Evolutionary conservation across 2,329 filamentous ascomycete species (phyloP), one percentile per base, ranked within the genome.

Genomic region (Corinectria fuckeliana): DNA sequence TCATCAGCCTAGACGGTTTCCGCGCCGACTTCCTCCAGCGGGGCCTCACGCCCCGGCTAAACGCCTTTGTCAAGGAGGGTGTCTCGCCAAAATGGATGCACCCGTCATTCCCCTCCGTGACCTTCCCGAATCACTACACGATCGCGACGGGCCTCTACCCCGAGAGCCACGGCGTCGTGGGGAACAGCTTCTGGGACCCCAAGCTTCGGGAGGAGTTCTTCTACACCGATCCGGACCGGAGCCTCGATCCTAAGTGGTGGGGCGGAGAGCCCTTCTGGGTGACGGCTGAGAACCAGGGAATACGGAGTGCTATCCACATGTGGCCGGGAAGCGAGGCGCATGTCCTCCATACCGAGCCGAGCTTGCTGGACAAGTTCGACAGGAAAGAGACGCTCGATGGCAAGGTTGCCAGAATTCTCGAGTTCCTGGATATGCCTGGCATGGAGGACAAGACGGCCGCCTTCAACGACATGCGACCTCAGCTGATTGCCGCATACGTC

Each of bases 281-380:
- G 23, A 96, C 94, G 1, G 94, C 94, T 5, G 95, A 98, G 78
- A 86, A 85, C 57, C 90, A 92, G 67, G 90, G 90, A 5, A 81
- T 96, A 28, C 85, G 86, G 56, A 88, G 89, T 26, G 95, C 92
- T 1, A 88, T 99, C 23, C 95, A 99, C 74, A 99, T 99, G 95
- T 99, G 95, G 95, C 95, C 95, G 1, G 95, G 95, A 2, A 96
- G 91, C 41, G 95, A 99, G 77, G 93, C 93, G 5, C 89, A 92
- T 73, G 90, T 96, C 61, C 82, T 87, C 11, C 81, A 83, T n/a
- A 80, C 88, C 16, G 88, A 93, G 63, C 92, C 93, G 2, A 88
- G 87, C 9, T 92, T 92, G 70, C 75, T 98, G 48, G 95, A 98
- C 78, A 89, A 88, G 69, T 99, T 86, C 78, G 94, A 97, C 67